Base-by-base conservation (phyloP, 169 alveolate genomes). In the Hammondia hammondi region DNA sequence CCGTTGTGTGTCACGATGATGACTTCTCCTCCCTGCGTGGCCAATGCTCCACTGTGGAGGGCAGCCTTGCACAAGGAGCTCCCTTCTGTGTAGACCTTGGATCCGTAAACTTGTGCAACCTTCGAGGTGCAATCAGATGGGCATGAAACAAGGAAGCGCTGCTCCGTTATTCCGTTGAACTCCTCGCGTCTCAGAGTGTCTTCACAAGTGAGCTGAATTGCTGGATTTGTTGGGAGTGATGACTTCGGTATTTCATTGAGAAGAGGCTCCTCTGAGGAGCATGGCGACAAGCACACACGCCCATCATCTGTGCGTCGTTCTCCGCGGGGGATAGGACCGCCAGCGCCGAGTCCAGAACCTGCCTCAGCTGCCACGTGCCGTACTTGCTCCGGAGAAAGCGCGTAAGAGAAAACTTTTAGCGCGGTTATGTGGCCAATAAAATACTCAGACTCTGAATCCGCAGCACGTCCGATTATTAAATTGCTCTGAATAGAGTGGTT, bases 341-440 rank as follows among this genome's bases (percentile, higher is more conserved):
- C 94, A 5, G 4, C n/a, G 84, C 81, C 93, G 27, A 39, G 32
- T 3, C 88, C 92, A 17, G 89, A 77, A 46, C 43, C 92, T 82
- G 77, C 88, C 12, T 37, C 67, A 6, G 77, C 57, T 56, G 92
- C 87, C 0, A 94, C 57, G 56, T 17, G 61, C 21, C 48, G 46
- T 10, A 97, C 94, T 95, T 97, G 97, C 52, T 97, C 97, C 39
- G 98, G 97, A 0, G 98, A 96, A 88, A 97, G 94, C 48, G 96
- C 96, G 61, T 95, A 96, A 88, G 95, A 98, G 93, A 93, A 97
- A 6, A 97, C 93, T 81, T 94, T 95, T 45, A 97, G 73, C 82
- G 95, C 85, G 39, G 92, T 61, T 37, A 97, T 97, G 45, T 96
- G 95, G 56, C 98, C 98, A 70, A 93, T 89, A 81, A 97, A 97